phyloP scores from a whole-genome alignment of 2,329 filamentous ascomycete species.

The Exophiala viscosa region DNA sequence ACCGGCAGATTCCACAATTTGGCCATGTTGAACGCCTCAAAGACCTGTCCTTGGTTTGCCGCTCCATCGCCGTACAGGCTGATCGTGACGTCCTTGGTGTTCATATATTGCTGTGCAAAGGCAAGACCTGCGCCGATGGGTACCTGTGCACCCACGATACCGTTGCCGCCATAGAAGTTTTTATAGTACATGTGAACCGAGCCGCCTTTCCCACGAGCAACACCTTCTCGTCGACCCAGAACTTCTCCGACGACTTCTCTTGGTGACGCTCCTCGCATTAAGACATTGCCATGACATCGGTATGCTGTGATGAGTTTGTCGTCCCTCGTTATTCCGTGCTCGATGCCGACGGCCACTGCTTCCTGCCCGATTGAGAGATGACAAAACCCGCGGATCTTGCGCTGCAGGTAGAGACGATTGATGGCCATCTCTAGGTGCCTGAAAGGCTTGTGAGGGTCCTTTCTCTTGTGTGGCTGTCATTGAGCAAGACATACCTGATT shows the following conservation, averaged over 20 bases:
- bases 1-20: constrained; percentile 97
- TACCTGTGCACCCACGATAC: constrained; percentile 97
- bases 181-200: constrained; percentile 99
- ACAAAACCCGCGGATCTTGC: constrained; percentile 99
- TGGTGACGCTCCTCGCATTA: constrained; percentile 90
- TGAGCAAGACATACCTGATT: constrained; percentile 64
- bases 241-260: constrained; percentile 94
- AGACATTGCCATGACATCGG: constrained; percentile 95
- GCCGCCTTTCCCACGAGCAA: constrained; percentile 97
- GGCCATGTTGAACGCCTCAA: constrained; percentile 99
- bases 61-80: constrained; percentile 97
- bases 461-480: background rate
- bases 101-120: constrained; percentile 93
- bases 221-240: constrained; percentile 89
- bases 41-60: constrained; percentile 98
- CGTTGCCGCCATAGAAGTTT: constrained; percentile 97
- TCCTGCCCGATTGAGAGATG: constrained; percentile 97
- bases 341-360: constrained; percentile 93
- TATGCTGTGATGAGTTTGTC: constrained; percentile 98
- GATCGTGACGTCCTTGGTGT: constrained; percentile 78
- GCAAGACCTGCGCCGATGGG: constrained; percentile 94
- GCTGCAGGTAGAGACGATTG: constrained; percentile 99
- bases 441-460: background rate
- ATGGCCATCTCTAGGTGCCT: constrained; percentile 99
- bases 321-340: constrained; percentile 84